These are phyloP conservation scores for Ceratocystis variospora DNA, from an alignment of 2,329 filamentous ascomycete genomes.

Conservation along the genomic window DNA sequence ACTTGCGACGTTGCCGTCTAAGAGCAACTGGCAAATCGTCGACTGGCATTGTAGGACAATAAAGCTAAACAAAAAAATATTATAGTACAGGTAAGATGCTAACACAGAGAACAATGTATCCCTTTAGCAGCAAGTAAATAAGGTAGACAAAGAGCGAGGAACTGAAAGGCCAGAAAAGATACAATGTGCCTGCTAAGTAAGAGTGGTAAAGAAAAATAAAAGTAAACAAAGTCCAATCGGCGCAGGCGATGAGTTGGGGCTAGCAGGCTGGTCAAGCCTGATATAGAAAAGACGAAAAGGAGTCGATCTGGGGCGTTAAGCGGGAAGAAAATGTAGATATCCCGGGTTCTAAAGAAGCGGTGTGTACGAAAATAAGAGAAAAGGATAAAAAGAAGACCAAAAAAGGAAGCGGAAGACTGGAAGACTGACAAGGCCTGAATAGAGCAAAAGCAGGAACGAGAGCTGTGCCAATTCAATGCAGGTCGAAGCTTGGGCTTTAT, in stretches of 20 bases:
- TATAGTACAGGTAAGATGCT: background rate
- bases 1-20: slow-evolving; percentile 11
- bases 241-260: background rate
- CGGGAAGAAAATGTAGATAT: slow-evolving; percentile 38
- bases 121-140: background rate
- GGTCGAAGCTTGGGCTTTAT: slow-evolving; percentile 1
- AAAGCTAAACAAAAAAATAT: background rate
- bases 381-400: background rate
- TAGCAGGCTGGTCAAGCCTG: slow-evolving; percentile 1
- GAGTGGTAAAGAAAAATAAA: background rate
- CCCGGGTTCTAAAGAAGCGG: slow-evolving; percentile 25
- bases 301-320: slow-evolving; percentile 9
- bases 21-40: slow-evolving; percentile 13
- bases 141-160: background rate
- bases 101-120: slow-evolving; percentile 2
- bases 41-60: slow-evolving; percentile 11
- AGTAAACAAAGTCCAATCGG: background rate
- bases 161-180: background rate
- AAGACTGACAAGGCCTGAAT: slow-evolving; percentile 5
- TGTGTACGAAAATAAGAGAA: slow-evolving; percentile 7
- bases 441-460: slow-evolving; percentile 6
- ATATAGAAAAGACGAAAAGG: slow-evolving; percentile 9
- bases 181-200: background rate
- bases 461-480: slow-evolving; percentile 5
- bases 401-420: slow-evolving; percentile 1